A percentile compares a stretch with the other conserved stretches of the same genome.
Evolutionary conservation across 2,329 filamentous ascomycete genomes (phyloP).

Genomic region (Aspergillus fumigatus): DNA sequence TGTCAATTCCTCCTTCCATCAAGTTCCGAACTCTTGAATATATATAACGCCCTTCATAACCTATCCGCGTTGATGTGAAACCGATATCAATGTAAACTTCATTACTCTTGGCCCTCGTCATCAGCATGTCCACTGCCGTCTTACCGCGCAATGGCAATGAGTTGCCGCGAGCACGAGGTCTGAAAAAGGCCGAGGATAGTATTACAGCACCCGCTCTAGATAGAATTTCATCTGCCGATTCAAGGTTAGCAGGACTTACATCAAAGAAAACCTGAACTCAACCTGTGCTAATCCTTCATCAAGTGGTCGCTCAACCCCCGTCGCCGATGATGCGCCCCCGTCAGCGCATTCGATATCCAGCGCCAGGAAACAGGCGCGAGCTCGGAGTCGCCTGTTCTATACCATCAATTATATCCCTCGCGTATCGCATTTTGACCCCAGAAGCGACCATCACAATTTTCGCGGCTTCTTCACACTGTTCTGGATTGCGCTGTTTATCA

Average conservation of each 20-base stretch:
- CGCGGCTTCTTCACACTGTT: constrained; percentile 97
- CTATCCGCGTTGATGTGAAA: neutral
- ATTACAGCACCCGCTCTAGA: constrained; percentile 24
- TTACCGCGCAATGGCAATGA: constrained; percentile 21
- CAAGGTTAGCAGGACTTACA: constrained; percentile 26
- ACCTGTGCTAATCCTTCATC: neutral
- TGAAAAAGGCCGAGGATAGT: constrained; percentile 23
- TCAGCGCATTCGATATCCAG: constrained; percentile 82
- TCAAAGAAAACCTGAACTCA: neutral
- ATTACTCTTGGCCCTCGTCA: constrained; percentile 7
- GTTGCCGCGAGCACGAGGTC: constrained; percentile 30
- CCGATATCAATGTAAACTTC: constrained; percentile 4
- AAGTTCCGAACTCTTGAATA: neutral
- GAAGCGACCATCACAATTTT: constrained; percentile 89
- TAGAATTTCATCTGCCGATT: constrained; percentile 25
- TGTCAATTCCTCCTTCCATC: neutral
- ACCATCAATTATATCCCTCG: constrained; percentile 86
- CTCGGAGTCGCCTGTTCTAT: constrained; percentile 81
- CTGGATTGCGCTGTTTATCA: constrained; percentile 94
- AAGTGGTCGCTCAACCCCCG: constrained; percentile 81
- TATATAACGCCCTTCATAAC: constrained; percentile 4
- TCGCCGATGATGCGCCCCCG: constrained; percentile 86
- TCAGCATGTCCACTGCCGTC: constrained; percentile 29
- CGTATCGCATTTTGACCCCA: constrained; percentile 91
- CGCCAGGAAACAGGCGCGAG: constrained; percentile 76